Conservation (phyloP, 176 grass and related monocot species). For the Triticum turgidum region DNA sequence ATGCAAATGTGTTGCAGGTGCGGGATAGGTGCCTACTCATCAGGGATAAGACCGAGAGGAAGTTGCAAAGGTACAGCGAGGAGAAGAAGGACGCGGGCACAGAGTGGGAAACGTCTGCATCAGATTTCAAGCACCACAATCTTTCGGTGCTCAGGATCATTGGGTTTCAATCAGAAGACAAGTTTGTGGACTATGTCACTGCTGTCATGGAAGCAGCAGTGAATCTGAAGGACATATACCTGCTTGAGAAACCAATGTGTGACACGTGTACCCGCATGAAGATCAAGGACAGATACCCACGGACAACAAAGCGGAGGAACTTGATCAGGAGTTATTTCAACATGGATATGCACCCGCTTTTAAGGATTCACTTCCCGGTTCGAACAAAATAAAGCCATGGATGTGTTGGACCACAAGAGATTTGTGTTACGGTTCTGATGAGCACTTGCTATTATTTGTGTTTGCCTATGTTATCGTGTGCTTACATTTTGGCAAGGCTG, state of each 20-base stretch:
- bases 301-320: background rate
- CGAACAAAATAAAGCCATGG: background rate
- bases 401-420: background rate
- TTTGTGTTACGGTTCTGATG: background rate
- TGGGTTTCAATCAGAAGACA: too few relatives aligned
- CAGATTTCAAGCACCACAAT: background rate
- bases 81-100: background rate
- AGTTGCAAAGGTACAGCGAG: background rate
- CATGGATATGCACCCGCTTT: background rate
- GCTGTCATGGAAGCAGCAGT: background rate
- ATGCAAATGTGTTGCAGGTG: background rate
- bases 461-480: background rate
- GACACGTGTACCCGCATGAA: too few relatives aligned
- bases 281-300: background rate
- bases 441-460: background rate
- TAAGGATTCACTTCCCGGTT: background rate
- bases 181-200: background rate
- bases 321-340: background rate
- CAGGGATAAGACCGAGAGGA: background rate
- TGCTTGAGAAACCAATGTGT: background rate
- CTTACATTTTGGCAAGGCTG: background rate
- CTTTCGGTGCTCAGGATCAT: too few relatives aligned
- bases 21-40: background rate
- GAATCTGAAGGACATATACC: constrained; percentile 1
- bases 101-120: background rate